Percentiles rank a stretch among this genome's conserved stretches.
phyloP scores from a whole-genome alignment of 2,329 filamentous ascomycete genomes.

The Fonsecaea nubica region DNA sequence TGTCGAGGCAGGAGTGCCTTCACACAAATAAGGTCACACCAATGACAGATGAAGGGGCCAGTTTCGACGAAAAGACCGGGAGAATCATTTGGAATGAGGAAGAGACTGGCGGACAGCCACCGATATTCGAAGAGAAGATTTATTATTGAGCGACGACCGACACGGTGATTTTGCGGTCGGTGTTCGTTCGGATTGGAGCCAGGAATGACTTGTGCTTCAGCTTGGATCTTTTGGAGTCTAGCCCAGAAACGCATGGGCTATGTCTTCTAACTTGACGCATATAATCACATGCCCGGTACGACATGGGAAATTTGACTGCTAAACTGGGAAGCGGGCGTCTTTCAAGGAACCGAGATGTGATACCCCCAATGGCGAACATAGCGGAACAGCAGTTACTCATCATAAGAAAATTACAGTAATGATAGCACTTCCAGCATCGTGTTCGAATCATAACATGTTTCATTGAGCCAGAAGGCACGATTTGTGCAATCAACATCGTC shows the following conservation, averaged over 20 bases:
- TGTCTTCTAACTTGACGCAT: not conserved
- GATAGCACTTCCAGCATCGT: not conserved
- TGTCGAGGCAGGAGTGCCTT: slow-evolving; percentile 77
- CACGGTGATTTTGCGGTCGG: not conserved
- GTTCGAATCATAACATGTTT: not conserved
- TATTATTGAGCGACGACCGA: slow-evolving; percentile 50
- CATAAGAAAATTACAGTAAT: not conserved
- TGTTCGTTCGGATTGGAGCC: not conserved
- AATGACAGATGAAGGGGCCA: slow-evolving; percentile 80
- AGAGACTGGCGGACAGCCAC: slow-evolving; percentile 57
- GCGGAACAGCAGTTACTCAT: not conserved
- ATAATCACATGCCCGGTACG: not conserved
- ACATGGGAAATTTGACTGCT: not conserved
- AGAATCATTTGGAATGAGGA: slow-evolving; percentile 66
- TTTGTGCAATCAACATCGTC: no score
- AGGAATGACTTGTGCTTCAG: not conserved
- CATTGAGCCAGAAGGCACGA: no score
- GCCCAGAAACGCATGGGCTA: not conserved
- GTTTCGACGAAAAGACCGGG: slow-evolving; percentile 70
- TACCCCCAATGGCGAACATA: slow-evolving; percentile 1
- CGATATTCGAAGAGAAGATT: slow-evolving; percentile 65
- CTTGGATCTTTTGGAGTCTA: not conserved
- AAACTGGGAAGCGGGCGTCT: not conserved
- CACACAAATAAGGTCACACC: slow-evolving; percentile 74
- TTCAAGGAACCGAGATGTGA: not conserved